Base-by-base conservation (phyloP, 2,329 filamentous ascomycete genomes). In the Xylariomycetidae sp. region DNA sequence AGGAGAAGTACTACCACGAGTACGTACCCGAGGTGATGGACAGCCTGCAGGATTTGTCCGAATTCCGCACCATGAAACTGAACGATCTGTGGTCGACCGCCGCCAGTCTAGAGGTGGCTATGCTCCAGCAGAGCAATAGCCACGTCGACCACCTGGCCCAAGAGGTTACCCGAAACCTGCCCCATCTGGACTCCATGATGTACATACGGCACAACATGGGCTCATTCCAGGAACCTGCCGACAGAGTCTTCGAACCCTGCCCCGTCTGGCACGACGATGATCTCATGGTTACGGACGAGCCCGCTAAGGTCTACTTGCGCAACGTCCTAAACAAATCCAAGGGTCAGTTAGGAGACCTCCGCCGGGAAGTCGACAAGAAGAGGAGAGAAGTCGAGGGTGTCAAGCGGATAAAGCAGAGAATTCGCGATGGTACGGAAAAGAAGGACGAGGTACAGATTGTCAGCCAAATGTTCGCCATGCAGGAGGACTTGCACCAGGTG, bases 231-330 rank as follows among this genome's bases (percentile, higher is more conserved):
- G 90, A 96, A 53, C 92, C 92, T 1, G 52, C 74, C 1, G 83
- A 95, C 60, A 85, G 92, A 60, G 68, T 66, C 9, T 98, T 98
- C 49, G 92, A 98, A 59, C 84, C 92, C 1, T 95, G 89, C 56
- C 90, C 92, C 1, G 84, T 98, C 18, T 98, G 93, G 92, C 83
- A 95, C 51, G 93, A 98, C 50, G 88, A 95, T 49, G 85, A 83
- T 38, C 64, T 72, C 15, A 94, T 98, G 75, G 74, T 92, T 6
- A 77, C 82, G 1, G 89, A 96, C 57, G 88, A 95, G 29, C 67
- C 76, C 4, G 88, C 90, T 40, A 94, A 92, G 60, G 73, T 94
- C 0, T 98, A 89, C 58, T 62, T 98, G 37, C 85, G 89, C 38
- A 98, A 98, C 53, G 76, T 96, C 9, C 69, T 98, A 25, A 80